phyloP scores from a whole-genome alignment of 2,329 filamentous ascomycete species.

The Cladorrhinum sp. region DNA sequence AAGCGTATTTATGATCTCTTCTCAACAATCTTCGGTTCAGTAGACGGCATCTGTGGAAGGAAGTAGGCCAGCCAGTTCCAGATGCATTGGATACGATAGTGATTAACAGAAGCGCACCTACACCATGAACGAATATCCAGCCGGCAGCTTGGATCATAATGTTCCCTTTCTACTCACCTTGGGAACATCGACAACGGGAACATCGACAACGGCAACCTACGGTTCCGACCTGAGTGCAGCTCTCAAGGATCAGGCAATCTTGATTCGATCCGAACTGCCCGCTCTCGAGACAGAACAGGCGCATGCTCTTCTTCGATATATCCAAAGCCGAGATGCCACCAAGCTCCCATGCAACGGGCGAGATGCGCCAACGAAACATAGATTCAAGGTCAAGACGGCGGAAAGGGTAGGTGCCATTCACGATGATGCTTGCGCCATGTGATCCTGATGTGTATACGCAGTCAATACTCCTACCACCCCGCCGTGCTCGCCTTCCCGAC shows the following conservation, averaged over 20 bases:
- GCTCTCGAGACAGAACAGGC: conserved; percentile 64
- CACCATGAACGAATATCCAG: conserved; percentile 76
- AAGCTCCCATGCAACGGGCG: conserved; percentile 64
- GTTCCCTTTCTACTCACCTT: conserved; percentile 80
- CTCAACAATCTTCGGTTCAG: no score
- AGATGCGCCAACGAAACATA: conserved; percentile 49
- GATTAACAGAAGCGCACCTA: not conserved
- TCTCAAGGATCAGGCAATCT: conserved; percentile 56
- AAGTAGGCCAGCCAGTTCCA: no score
- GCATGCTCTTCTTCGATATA: conserved; percentile 61
- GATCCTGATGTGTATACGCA: conserved; percentile 33
- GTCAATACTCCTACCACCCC: conserved; percentile 56
- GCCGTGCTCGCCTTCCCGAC: conserved; percentile 53
- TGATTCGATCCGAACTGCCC: conserved; percentile 69
- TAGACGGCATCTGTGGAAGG: no score
- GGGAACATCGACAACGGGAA: conserved; percentile 56
- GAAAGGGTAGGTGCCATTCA: conserved; percentile 68
- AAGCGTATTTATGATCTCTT: no score
- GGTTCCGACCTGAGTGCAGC: conserved; percentile 45
- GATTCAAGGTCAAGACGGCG: conserved; percentile 69
- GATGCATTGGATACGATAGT: no score
- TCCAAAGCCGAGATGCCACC: conserved; percentile 63
- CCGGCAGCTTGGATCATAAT: conserved; percentile 80
- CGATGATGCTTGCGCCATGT: conserved; percentile 16
- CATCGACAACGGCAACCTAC: conserved; percentile 37